Evolutionary conservation across 2,329 filamentous ascomycete species (phyloP).

Genomic region (Aspergillus niger): DNA sequence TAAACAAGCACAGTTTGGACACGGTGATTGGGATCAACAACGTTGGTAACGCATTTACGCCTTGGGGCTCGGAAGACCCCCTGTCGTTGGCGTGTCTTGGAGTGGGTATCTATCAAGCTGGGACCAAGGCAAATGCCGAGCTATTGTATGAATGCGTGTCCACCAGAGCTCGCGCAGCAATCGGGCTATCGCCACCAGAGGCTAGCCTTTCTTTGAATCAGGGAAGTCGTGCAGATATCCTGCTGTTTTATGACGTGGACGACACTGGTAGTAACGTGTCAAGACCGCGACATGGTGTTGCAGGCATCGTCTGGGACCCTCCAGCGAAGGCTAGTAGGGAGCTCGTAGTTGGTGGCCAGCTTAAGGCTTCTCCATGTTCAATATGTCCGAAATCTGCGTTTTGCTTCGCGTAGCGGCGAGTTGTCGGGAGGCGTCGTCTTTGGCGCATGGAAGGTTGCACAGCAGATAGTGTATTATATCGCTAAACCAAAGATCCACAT

Average conservation of each 20-base stretch:
- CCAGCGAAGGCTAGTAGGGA: conserved; percentile 31
- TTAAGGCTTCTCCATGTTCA: conserved; percentile 15
- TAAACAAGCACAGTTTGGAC: conserved; percentile 59
- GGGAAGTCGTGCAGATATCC: conserved; percentile 21
- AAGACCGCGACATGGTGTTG: conserved; percentile 33
- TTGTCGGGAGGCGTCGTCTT: background rate
- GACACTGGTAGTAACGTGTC: conserved; percentile 33
- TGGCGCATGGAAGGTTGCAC: background rate
- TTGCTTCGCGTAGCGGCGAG: conserved; percentile 9
- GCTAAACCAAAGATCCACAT: background rate
- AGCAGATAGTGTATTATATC: background rate
- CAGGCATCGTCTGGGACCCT: conserved; percentile 43
- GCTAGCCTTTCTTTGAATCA: conserved; percentile 13
- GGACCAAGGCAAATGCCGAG: conserved; percentile 60
- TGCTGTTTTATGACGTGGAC: conserved; percentile 32
- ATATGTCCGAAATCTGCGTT: background rate
- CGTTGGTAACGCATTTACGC: conserved; percentile 74
- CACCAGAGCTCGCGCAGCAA: conserved; percentile 42
- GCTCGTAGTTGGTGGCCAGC: conserved; percentile 27
- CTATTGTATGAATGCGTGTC: conserved; percentile 60
- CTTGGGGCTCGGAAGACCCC: conserved; percentile 68
- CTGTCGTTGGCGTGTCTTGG: conserved; percentile 63
- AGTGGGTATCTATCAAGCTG: conserved; percentile 68
- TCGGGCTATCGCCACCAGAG: conserved; percentile 27
- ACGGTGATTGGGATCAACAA: conserved; percentile 70